Percentiles rank a stretch among this genome's conserved stretches.
phyloP scores from a whole-genome alignment of 805 yeast genomes.

The Suhomyces xylopsoci region DNA sequence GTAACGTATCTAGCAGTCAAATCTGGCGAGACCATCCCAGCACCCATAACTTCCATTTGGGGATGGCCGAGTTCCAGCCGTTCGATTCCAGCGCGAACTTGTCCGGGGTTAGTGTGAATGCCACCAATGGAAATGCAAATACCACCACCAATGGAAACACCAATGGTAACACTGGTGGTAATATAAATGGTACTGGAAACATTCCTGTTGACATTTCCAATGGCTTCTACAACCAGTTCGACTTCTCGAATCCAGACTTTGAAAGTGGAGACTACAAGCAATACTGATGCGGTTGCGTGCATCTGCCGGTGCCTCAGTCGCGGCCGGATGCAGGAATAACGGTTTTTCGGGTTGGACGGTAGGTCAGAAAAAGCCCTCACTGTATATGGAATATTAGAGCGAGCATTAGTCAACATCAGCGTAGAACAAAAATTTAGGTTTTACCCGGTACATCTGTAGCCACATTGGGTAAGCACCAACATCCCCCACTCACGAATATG shows the following conservation, averaged over 20 bases:
- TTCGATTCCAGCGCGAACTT: slow-evolving; percentile 7
- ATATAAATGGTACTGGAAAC: neutral
- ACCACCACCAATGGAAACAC: too few relatives aligned
- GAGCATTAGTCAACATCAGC: neutral
- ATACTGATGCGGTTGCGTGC: neutral
- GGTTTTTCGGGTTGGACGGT: neutral
- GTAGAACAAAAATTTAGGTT: neutral
- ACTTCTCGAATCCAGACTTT: neutral
- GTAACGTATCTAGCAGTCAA: slow-evolving; percentile 14
- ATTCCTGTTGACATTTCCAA: neutral
- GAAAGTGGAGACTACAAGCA: neutral
- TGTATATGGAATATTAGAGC: neutral
- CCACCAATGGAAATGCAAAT: neutral
- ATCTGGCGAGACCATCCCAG: slow-evolving; percentile 20
- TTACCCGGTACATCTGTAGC: neutral
- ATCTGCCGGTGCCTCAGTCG: neutral
- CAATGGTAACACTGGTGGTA: neutral
- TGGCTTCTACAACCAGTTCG: neutral
- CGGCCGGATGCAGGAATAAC: neutral
- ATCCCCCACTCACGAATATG: neutral
- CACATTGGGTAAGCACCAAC: neutral
- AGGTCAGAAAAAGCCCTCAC: neutral
- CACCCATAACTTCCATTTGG: slow-evolving; percentile 9
- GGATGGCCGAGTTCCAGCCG: slow-evolving; percentile 15
- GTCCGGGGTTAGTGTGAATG: neutral